Evolutionary conservation across 257 asterid species (phyloP).

Genomic region (Prunella vulgaris): DNA sequence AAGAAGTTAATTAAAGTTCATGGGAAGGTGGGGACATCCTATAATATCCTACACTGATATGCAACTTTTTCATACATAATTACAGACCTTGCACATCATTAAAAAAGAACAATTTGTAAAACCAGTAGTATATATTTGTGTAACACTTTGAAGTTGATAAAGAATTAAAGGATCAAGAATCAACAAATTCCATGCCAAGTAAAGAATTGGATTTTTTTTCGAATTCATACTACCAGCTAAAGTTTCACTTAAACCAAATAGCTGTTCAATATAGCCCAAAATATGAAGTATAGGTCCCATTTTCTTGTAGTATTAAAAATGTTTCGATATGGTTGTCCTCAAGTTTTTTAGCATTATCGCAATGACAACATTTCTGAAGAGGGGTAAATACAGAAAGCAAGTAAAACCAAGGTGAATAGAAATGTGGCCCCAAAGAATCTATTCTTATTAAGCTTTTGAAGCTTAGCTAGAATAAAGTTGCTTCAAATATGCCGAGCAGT

Average conservation of each 20-base stretch:
- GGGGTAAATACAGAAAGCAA: not conserved
- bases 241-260: not conserved
- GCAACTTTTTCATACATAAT: conserved; percentile 13
- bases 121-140: not conserved
- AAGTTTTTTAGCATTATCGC: no score
- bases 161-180: conserved; percentile 2
- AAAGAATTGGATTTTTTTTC: not conserved
- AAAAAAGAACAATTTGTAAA: no score
- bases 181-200: not conserved
- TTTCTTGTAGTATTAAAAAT: not conserved
- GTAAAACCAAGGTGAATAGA: no score
- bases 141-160: not conserved
- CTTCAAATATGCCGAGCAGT: not conserved
- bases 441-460: not conserved
- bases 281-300: no score
- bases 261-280: no score
- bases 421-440: not conserved
- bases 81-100: not conserved
- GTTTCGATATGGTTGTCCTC: no score
- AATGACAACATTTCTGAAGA: not conserved
- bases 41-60: not conserved
- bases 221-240: not conserved
- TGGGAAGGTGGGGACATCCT: conserved; percentile 25
- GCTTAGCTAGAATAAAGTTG: not conserved
- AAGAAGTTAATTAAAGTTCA: conserved; percentile 13